Conservation (phyloP, 2,329 filamentous ascomycete genomes). For the Pestalotiopsis sp. region DNA sequence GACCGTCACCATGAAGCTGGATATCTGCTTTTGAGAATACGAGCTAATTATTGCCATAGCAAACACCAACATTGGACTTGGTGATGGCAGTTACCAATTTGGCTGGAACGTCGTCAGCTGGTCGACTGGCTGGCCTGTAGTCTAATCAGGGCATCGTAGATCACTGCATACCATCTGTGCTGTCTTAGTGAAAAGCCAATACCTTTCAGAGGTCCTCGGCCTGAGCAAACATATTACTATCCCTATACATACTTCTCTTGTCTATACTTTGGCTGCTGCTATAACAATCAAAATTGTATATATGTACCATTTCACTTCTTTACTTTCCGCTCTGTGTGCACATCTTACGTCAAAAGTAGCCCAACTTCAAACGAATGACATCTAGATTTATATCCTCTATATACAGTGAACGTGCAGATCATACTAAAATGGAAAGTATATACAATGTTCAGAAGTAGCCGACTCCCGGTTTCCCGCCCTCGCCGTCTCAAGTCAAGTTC, state of each 20-base stretch:
- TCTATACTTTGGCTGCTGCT: background rate
- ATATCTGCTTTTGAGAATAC: background rate
- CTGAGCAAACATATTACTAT: too few relatives aligned
- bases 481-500: conserved; percentile 11
- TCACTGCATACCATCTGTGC: background rate
- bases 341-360: background rate
- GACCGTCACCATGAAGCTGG: too few relatives aligned
- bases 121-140: conserved; percentile 46
- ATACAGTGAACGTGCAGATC: background rate
- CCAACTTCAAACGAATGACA: background rate
- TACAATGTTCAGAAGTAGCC: background rate
- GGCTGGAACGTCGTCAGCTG: conserved; percentile 49
- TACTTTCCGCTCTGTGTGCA: background rate
- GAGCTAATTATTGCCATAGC: conserved; percentile 30
- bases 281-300: background rate
- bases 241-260: background rate
- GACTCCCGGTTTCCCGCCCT: background rate
- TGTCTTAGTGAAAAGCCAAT: too few relatives aligned
- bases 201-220: too few relatives aligned
- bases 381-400: background rate
- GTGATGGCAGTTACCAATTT: conserved; percentile 47
- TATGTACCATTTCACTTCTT: background rate
- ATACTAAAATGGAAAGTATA: background rate
- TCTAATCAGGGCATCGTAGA: conserved; percentile 19
- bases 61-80: conserved; percentile 55